These are phyloP conservation scores for Psidium guajava DNA, from an alignment of 345 rosid species.

Conservation along the genomic window DNA sequence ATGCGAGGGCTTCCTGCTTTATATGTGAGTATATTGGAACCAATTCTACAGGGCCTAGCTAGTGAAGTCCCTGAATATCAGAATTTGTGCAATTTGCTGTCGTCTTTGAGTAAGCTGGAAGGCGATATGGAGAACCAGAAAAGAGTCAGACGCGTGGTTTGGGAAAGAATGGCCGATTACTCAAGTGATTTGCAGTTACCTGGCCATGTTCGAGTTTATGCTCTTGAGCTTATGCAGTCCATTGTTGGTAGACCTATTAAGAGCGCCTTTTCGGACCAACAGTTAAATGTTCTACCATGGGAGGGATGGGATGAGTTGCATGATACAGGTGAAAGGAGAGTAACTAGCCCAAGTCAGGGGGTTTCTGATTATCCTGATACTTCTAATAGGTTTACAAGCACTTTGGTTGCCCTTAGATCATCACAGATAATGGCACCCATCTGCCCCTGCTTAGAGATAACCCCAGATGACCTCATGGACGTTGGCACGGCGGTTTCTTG, in stretches of 20 bases:
- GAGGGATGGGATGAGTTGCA: constrained; percentile 67
- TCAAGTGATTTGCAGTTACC: constrained; percentile 73
- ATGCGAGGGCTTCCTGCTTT: constrained; percentile 46
- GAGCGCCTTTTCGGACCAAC: constrained; percentile 46
- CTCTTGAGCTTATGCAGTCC: constrained; percentile 81
- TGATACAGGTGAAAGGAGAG: constrained; percentile 31
- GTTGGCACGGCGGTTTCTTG: constrained; percentile 50
- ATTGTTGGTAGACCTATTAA: constrained; percentile 46
- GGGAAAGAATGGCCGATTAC: constrained; percentile 61
- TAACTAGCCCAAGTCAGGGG: constrained; percentile 14
- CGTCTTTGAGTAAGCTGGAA: constrained; percentile 73
- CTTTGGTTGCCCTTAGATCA: constrained; percentile 86
- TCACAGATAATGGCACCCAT: constrained; percentile 61
- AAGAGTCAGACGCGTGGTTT: constrained; percentile 57
- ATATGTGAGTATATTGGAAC: constrained; percentile 49
- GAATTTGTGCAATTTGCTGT: constrained; percentile 46
- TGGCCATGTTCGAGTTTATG: constrained; percentile 61
- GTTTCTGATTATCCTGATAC: constrained; percentile 37
- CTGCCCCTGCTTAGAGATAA: constrained; percentile 53
- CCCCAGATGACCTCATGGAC: constrained; percentile 50
- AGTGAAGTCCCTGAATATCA: constrained; percentile 33
- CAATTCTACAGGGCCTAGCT: constrained; percentile 45
- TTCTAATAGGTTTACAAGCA: constrained; percentile 58
- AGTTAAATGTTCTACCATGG: constrained; percentile 59
- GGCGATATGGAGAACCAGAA: constrained; percentile 55